Evolutionary conservation across 176 grass and related monocot species (phyloP).

Genomic region (Pontederia crassipes): DNA sequence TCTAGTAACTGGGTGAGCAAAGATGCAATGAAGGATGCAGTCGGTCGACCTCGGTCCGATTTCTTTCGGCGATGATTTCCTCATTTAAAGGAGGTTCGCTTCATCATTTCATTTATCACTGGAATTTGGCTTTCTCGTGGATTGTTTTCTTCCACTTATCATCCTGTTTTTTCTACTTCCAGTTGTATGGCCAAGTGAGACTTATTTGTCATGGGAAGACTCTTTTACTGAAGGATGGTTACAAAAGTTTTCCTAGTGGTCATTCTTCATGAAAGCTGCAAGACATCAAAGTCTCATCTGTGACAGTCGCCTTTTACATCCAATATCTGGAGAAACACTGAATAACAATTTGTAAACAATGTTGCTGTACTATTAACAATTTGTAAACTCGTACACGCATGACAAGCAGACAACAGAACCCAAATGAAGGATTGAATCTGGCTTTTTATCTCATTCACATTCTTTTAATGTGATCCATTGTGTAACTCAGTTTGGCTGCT

Average conservation of each 20-base stretch:
- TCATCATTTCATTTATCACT: not conserved
- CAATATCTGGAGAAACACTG: too few relatives aligned
- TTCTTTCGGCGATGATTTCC: conserved; percentile 95
- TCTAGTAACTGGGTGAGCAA: conserved; percentile 63
- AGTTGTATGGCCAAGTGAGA: conserved; percentile 68
- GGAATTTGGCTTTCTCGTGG: not conserved
- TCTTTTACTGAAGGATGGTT: conserved; percentile 52
- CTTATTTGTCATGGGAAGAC: conserved; percentile 58
- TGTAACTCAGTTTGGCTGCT: too few relatives aligned
- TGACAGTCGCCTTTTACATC: not conserved
- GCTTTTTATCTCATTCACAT: too few relatives aligned
- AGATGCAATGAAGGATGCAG: conserved; percentile 44
- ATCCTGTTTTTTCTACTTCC: not conserved
- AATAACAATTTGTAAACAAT: too few relatives aligned
- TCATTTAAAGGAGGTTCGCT: conserved; percentile 64
- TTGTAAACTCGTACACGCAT: too few relatives aligned
- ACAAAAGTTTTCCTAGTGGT: conserved; percentile 90
- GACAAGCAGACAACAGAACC: too few relatives aligned
- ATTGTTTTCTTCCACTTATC: conserved; percentile 3
- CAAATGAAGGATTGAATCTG: too few relatives aligned
- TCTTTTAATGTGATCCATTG: too few relatives aligned
- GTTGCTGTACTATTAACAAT: too few relatives aligned
- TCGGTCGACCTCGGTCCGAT: conserved; percentile 81
- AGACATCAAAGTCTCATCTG: not conserved
- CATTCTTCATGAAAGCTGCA: conserved; percentile 60